Conservation (phyloP, 768 basidiomycete species). For the Phanerodontia chrysosporium region DNA sequence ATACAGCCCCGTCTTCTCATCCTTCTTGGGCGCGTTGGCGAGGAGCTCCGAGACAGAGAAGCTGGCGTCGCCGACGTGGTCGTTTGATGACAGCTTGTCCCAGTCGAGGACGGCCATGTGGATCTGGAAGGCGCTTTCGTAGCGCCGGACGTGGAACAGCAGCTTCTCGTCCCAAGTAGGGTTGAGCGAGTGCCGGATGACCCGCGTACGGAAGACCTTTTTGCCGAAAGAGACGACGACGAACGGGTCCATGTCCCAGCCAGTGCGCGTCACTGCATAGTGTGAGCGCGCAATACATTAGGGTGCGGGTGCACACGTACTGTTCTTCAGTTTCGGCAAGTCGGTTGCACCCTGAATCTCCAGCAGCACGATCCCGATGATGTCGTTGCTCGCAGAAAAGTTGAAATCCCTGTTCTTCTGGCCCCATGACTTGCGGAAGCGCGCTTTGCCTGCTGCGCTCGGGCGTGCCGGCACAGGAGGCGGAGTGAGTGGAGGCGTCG, state of each 20-base stretch:
- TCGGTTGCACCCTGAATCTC: conserved; percentile 85
- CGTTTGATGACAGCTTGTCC: conserved; percentile 91
- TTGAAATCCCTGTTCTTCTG: conserved; percentile 46
- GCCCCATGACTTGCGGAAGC: conserved; percentile 38
- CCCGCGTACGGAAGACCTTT: conserved; percentile 92
- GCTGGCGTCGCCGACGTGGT: conserved; percentile 76
- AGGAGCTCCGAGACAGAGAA: conserved; percentile 69
- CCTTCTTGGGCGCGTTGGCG: conserved; percentile 42
- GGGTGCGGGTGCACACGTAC: conserved; percentile 38
- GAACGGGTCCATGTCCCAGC: conserved; percentile 98
- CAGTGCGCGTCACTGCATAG: conserved; percentile 69
- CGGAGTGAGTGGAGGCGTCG: conserved; percentile 14
- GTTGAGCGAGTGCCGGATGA: conserved; percentile 79
- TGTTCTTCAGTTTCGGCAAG: conserved; percentile 81
- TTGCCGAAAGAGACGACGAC: conserved; percentile 94
- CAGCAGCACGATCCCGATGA: conserved; percentile 91
- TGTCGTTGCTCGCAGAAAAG: conserved; percentile 70
- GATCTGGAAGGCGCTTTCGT: conserved; percentile 75
- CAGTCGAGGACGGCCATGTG: conserved; percentile 89
- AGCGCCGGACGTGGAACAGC: conserved; percentile 88
- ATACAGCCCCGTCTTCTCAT: conserved; percentile 50
- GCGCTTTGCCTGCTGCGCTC: conserved; percentile 27
- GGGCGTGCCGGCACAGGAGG: conserved; percentile 21
- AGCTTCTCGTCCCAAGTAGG: conserved; percentile 95
- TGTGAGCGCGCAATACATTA: not conserved